phyloP scores from a whole-genome alignment of 495 filamentous ascomycete genomes.

The Halenospora varia region DNA sequence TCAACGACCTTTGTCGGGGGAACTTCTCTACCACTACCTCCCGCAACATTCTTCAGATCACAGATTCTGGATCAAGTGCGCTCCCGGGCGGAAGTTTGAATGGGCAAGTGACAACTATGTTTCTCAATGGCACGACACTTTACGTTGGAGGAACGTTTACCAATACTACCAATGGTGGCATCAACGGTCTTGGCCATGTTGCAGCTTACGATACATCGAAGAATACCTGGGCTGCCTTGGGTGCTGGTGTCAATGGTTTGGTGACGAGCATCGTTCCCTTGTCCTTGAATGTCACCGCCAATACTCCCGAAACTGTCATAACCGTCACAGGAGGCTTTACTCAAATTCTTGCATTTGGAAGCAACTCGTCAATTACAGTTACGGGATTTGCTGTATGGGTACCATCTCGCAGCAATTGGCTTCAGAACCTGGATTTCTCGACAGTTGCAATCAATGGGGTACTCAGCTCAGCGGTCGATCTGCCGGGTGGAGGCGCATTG shows the following conservation, averaged over 20 bases:
- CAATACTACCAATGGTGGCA: conserved; percentile 58
- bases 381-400: conserved; percentile 90
- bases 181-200: conserved; percentile 61
- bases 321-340: conserved; percentile 79
- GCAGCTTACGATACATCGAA: conserved; percentile 67
- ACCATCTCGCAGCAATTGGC: conserved; percentile 83
- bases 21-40: conserved; percentile 69
- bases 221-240: conserved; percentile 73
- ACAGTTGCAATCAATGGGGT: conserved; percentile 63
- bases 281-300: conserved; percentile 71
- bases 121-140: conserved; percentile 56
- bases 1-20: conserved; percentile 72
- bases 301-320: conserved; percentile 67
- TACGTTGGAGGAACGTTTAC: conserved; percentile 89
- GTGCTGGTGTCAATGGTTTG: conserved; percentile 78
- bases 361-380: conserved; percentile 54
- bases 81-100: conserved; percentile 75
- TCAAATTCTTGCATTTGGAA: conserved; percentile 60
- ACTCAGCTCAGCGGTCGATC: conserved; percentile 60
- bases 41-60: conserved; percentile 73
- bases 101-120: conserved; percentile 67
- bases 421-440: conserved; percentile 71
- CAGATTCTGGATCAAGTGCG: conserved; percentile 52
- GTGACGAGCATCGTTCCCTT: conserved; percentile 71
- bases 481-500: conserved; percentile 57